These are phyloP conservation scores for Sclerotinia trifoliorum DNA, from an alignment of 2,329 filamentous ascomycete species.

Conservation along the genomic window DNA sequence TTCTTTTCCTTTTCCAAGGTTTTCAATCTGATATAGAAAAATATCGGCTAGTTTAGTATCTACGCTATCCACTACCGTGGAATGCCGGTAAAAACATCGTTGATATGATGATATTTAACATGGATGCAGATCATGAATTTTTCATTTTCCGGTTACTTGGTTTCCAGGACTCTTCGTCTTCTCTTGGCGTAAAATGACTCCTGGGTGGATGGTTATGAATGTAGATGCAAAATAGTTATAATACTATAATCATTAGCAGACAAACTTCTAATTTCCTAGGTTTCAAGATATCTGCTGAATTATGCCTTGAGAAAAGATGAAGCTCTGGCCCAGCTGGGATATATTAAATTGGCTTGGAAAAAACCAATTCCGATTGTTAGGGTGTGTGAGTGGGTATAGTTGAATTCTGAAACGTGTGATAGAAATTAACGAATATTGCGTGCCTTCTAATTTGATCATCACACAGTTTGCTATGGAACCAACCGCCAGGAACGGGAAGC, in stretches of 20 bases:
- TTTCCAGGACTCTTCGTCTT: background rate
- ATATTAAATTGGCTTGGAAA: slow-evolving; percentile 1
- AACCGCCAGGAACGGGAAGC: slow-evolving; percentile 13
- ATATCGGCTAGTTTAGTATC: background rate
- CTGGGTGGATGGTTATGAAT: background rate
- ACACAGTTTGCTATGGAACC: slow-evolving; percentile 1
- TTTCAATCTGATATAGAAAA: background rate
- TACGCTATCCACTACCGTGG: slow-evolving; percentile 13
- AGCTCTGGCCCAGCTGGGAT: background rate
- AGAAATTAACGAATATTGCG: background rate
- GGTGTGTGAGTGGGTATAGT: background rate
- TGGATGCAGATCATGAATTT: slow-evolving; percentile 14
- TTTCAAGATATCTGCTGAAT: background rate
- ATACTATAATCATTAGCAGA: background rate
- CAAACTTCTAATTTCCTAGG: background rate
- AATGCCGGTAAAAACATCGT: slow-evolving; percentile 11
- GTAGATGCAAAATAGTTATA: background rate
- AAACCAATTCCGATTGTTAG: slow-evolving; percentile 1
- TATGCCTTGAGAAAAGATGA: background rate
- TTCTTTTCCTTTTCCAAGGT: background rate
- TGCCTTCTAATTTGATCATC: slow-evolving; percentile 16
- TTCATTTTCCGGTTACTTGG: slow-evolving; percentile 15
- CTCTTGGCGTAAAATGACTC: background rate
- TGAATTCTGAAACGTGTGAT: slow-evolving; percentile 12
- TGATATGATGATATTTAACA: slow-evolving; percentile 12